These are phyloP conservation scores for Termitomyces titanicus DNA, from an alignment of 768 basidiomycete genomes.

Conservation along the genomic window DNA sequence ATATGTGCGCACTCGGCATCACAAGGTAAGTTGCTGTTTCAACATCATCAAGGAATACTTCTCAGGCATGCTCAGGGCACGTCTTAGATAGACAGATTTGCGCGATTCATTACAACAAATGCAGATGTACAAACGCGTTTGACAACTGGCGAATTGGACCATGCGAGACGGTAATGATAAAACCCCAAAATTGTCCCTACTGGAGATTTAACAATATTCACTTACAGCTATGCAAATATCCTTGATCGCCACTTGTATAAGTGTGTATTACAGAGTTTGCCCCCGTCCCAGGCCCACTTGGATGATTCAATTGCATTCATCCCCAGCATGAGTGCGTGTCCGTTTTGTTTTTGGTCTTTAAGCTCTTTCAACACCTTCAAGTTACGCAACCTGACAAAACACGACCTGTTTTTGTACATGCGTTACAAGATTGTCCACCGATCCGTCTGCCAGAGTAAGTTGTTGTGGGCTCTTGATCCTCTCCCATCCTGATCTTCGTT, in stretches of 20 bases:
- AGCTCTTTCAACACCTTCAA: conserved; percentile 24
- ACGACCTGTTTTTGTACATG: conserved; percentile 79
- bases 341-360: conserved; percentile 8
- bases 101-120: conserved; percentile 71
- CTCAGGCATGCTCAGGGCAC: conserved; percentile 20
- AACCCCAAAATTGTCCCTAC: not conserved
- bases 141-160: conserved; percentile 77
- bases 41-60: conserved; percentile 2
- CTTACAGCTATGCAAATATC: conserved; percentile 64
- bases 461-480: not conserved
- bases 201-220: not conserved
- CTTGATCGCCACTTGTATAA: conserved; percentile 74
- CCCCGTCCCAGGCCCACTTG: conserved; percentile 69
- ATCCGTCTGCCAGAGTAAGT: conserved; percentile 69
- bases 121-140: conserved; percentile 73
- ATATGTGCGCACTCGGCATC: conserved; percentile 81
- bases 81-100: conserved; percentile 81
- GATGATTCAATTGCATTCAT: conserved; percentile 72
- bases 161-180: conserved; percentile 63
- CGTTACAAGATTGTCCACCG: conserved; percentile 64
- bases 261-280: conserved; percentile 82
- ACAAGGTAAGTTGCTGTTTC: conserved; percentile 56
- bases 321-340: conserved; percentile 65
- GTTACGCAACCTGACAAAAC: conserved; percentile 77
- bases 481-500: not conserved